Evolutionary conservation across 345 rosid species (phyloP).

Genomic region (Atalantia buxifolia): DNA sequence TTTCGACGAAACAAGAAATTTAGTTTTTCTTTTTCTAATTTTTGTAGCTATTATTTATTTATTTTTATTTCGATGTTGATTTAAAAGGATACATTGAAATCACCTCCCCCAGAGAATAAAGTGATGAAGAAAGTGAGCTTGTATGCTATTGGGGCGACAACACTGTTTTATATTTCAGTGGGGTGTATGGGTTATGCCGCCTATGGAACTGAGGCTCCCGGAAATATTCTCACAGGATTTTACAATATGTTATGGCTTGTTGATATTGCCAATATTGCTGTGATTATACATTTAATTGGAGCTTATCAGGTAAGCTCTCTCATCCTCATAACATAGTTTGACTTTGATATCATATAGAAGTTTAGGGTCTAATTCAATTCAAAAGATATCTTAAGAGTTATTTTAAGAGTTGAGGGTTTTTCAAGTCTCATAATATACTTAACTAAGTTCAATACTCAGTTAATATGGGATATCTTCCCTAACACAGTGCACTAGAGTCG

Average conservation of each 20-base stretch:
- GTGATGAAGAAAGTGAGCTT: constrained; percentile 37
- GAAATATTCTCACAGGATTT: constrained; percentile 40
- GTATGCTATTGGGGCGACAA: constrained; percentile 16
- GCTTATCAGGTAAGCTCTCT: constrained; percentile 38
- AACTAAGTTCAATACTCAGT: no score
- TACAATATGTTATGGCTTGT: constrained; percentile 39
- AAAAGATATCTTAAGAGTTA: no score
- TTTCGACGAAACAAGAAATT: neutral
- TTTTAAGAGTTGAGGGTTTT: no score
- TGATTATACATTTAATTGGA: constrained; percentile 35
- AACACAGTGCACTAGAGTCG: no score
- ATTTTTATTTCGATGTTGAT: neutral
- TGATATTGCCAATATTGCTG: constrained; percentile 34
- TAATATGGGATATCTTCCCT: no score
- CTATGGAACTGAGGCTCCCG: constrained; percentile 34
- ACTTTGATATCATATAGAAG: no score
- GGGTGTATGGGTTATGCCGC: constrained; percentile 41
- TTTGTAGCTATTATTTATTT: neutral
- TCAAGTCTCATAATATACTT: no score
- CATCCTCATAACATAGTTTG: no score
- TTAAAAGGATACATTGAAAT: constrained; percentile 36
- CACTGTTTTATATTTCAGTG: constrained; percentile 31
- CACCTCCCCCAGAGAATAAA: constrained; percentile 38
- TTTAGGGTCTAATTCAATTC: no score
- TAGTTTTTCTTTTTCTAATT: neutral